Evolutionary conservation across 225 moss, liverwort and hornwort species (phyloP).

Genomic region (Rhytidiadelphus loreus): DNA sequence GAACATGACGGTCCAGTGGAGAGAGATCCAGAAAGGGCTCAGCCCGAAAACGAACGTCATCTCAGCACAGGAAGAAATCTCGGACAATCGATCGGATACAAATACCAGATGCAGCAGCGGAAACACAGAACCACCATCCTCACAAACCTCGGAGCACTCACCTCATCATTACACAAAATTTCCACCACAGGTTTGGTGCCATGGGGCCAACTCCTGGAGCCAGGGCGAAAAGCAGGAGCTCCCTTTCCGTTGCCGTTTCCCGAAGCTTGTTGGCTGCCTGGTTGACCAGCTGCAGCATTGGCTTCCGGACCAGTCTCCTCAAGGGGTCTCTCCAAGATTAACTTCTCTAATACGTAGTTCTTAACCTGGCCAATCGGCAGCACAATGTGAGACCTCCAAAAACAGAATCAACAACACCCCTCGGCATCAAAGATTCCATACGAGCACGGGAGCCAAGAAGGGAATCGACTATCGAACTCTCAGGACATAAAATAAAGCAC

Average conservation of each 20-base stretch:
- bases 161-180: slow-evolving; percentile 87
- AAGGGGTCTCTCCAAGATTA: slow-evolving; percentile 67
- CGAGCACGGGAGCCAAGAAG: neutral
- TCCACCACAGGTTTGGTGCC: slow-evolving; percentile 68
- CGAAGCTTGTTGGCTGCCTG: slow-evolving; percentile 36
- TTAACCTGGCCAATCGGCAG: slow-evolving; percentile 45
- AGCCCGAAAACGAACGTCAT: neutral
- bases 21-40: neutral
- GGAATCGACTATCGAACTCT: neutral
- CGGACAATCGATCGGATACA: neutral
- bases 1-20: neutral
- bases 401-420: neutral
- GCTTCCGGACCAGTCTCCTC: slow-evolving; percentile 58
- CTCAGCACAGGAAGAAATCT: neutral
- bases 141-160: neutral
- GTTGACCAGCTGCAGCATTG: slow-evolving; percentile 41
- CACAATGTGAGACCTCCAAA: slow-evolving; percentile 16
- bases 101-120: neutral
- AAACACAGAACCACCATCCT: neutral
- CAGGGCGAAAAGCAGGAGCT: slow-evolving; percentile 28
- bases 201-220: slow-evolving; percentile 60
- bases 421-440: neutral
- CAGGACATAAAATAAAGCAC: neutral
- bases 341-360: slow-evolving; percentile 91
- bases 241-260: slow-evolving; percentile 53